These are phyloP conservation scores for Picea abies DNA, from an alignment of 83 land plant genomes.

Conservation along the genomic window DNA sequence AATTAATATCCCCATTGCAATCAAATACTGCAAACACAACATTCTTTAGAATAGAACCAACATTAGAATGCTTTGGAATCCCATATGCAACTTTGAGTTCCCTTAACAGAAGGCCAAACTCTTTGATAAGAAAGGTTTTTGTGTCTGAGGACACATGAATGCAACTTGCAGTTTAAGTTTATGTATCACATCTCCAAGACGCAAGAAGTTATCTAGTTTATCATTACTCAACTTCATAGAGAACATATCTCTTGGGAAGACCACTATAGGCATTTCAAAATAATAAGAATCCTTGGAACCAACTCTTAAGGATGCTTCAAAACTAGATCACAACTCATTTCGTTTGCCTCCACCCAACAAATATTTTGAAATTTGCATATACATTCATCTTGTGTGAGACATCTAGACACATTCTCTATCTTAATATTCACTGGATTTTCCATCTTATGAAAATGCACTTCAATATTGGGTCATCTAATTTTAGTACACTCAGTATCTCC, in stretches of 20 bases:
- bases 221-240: not conserved
- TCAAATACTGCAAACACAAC: too few relatives aligned
- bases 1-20: too few relatives aligned
- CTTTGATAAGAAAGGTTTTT: too few relatives aligned
- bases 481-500: not conserved
- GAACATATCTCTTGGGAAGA: conserved; percentile 14
- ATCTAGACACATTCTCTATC: not conserved
- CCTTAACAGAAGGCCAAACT: too few relatives aligned
- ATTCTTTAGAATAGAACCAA: too few relatives aligned
- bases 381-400: not conserved
- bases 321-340: conserved; percentile 5
- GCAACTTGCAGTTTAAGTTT: conserved; percentile 20
- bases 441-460: conserved; percentile 6
- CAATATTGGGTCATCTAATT: not conserved
- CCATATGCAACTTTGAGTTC: too few relatives aligned
- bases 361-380: too few relatives aligned
- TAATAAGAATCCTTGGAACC: not conserved
- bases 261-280: conserved; percentile 2
- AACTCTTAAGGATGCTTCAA: conserved; percentile 15
- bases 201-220: conserved; percentile 16
- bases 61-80: not conserved
- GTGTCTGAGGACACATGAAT: too few relatives aligned
- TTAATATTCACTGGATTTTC: not conserved
- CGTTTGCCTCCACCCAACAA: conserved; percentile 19
- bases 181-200: conserved; percentile 14